Base-by-base conservation (phyloP, 306 rosid genomes). In the Acmispon strigosus region DNA sequence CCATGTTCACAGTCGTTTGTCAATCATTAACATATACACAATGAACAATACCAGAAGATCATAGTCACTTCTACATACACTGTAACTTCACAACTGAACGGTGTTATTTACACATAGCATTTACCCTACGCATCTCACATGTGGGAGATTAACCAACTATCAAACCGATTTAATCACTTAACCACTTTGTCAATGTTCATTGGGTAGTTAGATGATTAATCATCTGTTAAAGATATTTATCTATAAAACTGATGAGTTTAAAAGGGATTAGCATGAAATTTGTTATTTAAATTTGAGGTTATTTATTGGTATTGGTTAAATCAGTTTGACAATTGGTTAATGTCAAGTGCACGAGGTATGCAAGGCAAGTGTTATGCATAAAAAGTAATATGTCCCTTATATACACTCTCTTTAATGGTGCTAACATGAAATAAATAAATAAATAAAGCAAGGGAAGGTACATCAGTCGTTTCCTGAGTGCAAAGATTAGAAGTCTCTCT, bases 1-100 rank as follows among this genome's bases (percentile, higher is more conserved):
- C 70, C 45, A 52, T 72, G 74, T 44, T 51, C 43, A 72, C 18
- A 57, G 60, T n/a, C n/a, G n/a, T 37, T 13, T 59, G 52, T 62
- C 59, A 72, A 57, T 12, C 17, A 58, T 50, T 52, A 66, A 32
- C 58, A 32, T 32, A 56, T 13, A 60, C 47, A 45, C 43, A 69
- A 54, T 41, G 63, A 39, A 49, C 68, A 34, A 67, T 51, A 61
- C 18, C 65, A 58, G 16, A 61, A 24, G 12, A 65, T 62, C 20
- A 37, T 27, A 20, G 12, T 47, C 14, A 74, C 10, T 61, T 68
- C 20, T 22, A 36, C 16, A 54, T 15, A 7, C 37, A 18, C 12
- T 70, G 22, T 47, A 27, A 27, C 60, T 19, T 14, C 17, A 14
- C 34, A 27, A 29, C 4, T 12, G 10, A 56, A 22, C 14, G 4